Evolutionary conservation across 1,284 basidiomycete genomes (phyloP).

Genomic region (Papiliotrema fonsecae): DNA sequence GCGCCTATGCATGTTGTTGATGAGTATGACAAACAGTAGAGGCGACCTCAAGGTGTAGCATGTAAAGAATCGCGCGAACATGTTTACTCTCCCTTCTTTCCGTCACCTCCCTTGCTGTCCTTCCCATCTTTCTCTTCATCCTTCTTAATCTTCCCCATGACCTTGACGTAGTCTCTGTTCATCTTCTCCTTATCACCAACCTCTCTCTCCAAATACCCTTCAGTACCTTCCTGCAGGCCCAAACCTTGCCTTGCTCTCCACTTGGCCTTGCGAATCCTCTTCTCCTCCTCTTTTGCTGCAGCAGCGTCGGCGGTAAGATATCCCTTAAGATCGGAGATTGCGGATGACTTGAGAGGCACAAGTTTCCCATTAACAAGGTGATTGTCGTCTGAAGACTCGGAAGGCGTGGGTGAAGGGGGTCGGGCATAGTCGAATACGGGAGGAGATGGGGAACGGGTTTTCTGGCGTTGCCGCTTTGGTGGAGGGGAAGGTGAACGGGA

Average conservation of each 20-base stretch:
- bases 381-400: slow-evolving; percentile 39
- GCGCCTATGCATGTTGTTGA: no score
- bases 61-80: no score
- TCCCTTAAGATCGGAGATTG: slow-evolving; percentile 71
- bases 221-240: slow-evolving; percentile 34
- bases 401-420: slow-evolving; percentile 15
- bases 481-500: slow-evolving; percentile 5
- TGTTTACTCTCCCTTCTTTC: no score
- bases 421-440: slow-evolving; percentile 13
- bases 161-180: slow-evolving; percentile 41
- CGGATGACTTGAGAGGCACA: slow-evolving; percentile 63
- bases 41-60: no score
- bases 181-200: slow-evolving; percentile 38
- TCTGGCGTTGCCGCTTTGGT: slow-evolving; percentile 12
- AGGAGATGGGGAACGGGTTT: slow-evolving; percentile 13
- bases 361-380: slow-evolving; percentile 36
- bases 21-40: no score
- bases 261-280: slow-evolving; percentile 67
- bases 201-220: slow-evolving; percentile 16
- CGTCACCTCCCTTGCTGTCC: no score
- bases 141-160: slow-evolving; percentile 45
- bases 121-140: slow-evolving; percentile 11
- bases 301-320: slow-evolving; percentile 69
- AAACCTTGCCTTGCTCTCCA: slow-evolving; percentile 55
- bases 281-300: slow-evolving; percentile 59